Conservation (phyloP, 2,329 filamentous ascomycete genomes). For the Xylariales sp. region DNA sequence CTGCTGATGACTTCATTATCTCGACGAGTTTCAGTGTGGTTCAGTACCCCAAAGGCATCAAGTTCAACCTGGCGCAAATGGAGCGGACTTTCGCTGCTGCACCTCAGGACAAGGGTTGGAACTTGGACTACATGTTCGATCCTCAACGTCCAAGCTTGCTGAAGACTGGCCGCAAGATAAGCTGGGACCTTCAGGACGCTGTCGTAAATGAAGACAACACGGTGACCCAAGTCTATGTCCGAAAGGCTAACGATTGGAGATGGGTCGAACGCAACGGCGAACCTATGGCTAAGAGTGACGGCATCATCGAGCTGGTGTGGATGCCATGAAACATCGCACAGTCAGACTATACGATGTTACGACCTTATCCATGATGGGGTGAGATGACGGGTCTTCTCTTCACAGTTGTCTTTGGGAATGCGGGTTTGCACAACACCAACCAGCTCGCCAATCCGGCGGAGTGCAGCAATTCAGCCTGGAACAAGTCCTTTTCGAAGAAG, state of each 20-base stretch:
- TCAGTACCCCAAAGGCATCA: slow-evolving; percentile 48
- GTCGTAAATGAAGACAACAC: slow-evolving; percentile 42
- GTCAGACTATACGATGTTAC: slow-evolving; percentile 13
- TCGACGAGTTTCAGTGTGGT: slow-evolving; percentile 57
- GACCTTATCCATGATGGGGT: slow-evolving; percentile 13
- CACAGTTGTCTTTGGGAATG: no score
- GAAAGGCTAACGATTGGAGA: slow-evolving; percentile 47
- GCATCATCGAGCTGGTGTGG: slow-evolving; percentile 54
- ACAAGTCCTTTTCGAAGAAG: no score
- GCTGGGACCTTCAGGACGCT: slow-evolving; percentile 51
- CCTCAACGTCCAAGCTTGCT: slow-evolving; percentile 43
- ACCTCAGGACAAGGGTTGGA: slow-evolving; percentile 44
- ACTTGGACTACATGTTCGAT: slow-evolving; percentile 47
- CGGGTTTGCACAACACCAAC: no score
- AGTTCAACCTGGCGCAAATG: slow-evolving; percentile 44
- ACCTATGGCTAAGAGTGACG: slow-evolving; percentile 49
- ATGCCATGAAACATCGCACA: slow-evolving; percentile 29
- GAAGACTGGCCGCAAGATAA: slow-evolving; percentile 46
- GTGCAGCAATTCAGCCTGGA: no score
- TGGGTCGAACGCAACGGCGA: slow-evolving; percentile 44
- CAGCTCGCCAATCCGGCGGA: no score
- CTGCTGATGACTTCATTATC: slow-evolving; percentile 48
- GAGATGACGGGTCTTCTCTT: slow-evolving; percentile 10
- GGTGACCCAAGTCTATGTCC: slow-evolving; percentile 49
- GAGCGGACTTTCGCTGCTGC: slow-evolving; percentile 49